phyloP scores from a whole-genome alignment of 1,139 yeast genomes.

The Hemisphaericaspora lyxosophila region DNA sequence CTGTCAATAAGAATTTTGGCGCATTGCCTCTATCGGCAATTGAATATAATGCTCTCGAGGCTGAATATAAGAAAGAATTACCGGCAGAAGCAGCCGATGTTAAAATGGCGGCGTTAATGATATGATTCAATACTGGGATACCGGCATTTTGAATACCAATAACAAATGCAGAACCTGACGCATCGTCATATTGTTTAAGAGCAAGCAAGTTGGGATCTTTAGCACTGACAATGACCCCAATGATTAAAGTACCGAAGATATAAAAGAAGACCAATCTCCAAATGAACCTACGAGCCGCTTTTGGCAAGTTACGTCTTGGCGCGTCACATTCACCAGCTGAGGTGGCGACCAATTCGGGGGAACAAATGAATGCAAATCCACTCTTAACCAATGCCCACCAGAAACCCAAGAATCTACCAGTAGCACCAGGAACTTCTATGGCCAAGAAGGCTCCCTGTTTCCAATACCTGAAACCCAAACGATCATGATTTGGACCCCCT shows the following conservation, averaged over 20 bases:
- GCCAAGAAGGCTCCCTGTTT: conserved; percentile 52
- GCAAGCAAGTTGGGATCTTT: conserved; percentile 27
- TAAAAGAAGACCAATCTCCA: conserved; percentile 51
- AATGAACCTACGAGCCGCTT: conserved; percentile 47
- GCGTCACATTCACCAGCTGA: conserved; percentile 44
- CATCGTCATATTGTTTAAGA: conserved; percentile 37
- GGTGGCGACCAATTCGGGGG: conserved; percentile 40
- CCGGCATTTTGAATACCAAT: conserved; percentile 58
- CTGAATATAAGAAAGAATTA: conserved; percentile 70
- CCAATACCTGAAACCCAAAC: conserved; percentile 67
- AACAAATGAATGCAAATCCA: conserved; percentile 41
- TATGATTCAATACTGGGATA: conserved; percentile 59
- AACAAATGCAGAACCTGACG: conserved; percentile 53
- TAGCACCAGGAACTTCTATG: conserved; percentile 46
- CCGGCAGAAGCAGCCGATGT: conserved; percentile 72
- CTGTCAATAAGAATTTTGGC: conserved; percentile 53
- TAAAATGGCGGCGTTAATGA: conserved; percentile 67
- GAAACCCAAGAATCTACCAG: conserved; percentile 52
- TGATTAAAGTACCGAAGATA: conserved; percentile 44
- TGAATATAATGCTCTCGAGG: conserved; percentile 67
- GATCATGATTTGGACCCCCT: conserved; percentile 58
- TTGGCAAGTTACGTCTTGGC: conserved; percentile 46
- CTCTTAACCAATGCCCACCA: conserved; percentile 43
- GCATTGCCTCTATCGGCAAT: conserved; percentile 64
- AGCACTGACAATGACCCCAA: conserved; percentile 46